Percentiles rank a stretch among this genome's conserved stretches.
These are phyloP conservation scores for Sarocladium strictum DNA, from an alignment of 2,329 filamentous ascomycete genomes.

Conservation along the genomic window DNA sequence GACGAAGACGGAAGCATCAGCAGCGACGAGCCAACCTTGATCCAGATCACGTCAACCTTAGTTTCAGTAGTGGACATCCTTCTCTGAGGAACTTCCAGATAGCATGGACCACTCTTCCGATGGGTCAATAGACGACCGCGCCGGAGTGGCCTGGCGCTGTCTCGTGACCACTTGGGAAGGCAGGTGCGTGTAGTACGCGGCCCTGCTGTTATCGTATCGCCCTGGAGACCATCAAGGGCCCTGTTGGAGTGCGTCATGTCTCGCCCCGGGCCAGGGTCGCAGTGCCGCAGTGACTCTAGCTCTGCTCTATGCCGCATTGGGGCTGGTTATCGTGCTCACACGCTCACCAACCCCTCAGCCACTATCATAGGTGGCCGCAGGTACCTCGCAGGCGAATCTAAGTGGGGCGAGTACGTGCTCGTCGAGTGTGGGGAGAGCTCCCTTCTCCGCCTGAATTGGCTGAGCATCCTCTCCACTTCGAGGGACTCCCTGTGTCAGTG, in stretches of 20 bases:
- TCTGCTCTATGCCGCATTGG: slow-evolving; percentile 7
- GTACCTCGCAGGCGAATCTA: background rate
- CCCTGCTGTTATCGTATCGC: slow-evolving; percentile 12
- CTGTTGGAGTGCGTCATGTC: slow-evolving; percentile 5
- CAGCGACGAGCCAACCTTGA: background rate
- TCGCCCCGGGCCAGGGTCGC: background rate
- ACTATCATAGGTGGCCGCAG: background rate
- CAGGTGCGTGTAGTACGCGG: slow-evolving; percentile 5
- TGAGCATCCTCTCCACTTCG: background rate
- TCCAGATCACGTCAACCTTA: background rate
- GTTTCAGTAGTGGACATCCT: background rate
- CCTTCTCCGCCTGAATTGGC: background rate
- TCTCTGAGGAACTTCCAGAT: no score
- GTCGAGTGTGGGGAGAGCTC: slow-evolving; percentile 7
- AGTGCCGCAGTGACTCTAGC: no score
- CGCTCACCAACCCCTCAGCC: background rate
- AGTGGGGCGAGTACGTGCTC: slow-evolving; percentile 7
- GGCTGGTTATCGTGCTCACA: slow-evolving; percentile 3
- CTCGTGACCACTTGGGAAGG: background rate
- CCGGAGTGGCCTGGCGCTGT: no score
- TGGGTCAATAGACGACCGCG: no score
- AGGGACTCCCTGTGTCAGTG: background rate
- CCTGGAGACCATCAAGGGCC: slow-evolving; percentile 10
- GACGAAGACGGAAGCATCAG: background rate
- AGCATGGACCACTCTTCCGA: no score